A percentile compares a stretch with the other conserved stretches of the same genome.
phyloP scores from a whole-genome alignment of 768 basidiomycete genomes.

The Leccinum broughii region DNA sequence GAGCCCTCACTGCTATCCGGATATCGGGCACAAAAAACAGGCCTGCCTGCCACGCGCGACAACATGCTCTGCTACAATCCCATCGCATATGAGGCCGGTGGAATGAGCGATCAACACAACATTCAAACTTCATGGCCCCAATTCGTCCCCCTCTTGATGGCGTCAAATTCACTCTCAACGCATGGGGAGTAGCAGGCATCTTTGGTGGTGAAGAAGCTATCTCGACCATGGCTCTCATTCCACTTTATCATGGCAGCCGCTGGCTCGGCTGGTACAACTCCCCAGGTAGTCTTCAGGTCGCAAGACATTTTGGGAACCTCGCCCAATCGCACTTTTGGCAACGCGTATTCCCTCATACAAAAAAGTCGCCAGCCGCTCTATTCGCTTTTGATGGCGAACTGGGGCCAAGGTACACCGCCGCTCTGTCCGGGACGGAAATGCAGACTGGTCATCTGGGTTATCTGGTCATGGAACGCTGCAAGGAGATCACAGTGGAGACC shows the following conservation, averaged over 20 bases:
- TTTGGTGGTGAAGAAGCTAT: slow-evolving; percentile 37
- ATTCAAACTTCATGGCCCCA: slow-evolving; percentile 12
- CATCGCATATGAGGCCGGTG: not conserved
- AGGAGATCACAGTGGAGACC: slow-evolving; percentile 1
- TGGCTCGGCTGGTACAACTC: slow-evolving; percentile 39
- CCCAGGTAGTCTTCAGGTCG: slow-evolving; percentile 34
- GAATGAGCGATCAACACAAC: not conserved
- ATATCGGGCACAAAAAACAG: too few relatives aligned
- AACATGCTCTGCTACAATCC: not conserved
- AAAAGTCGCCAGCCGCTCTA: slow-evolving; percentile 20
- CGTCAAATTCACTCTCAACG: slow-evolving; percentile 25
- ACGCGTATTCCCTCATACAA: slow-evolving; percentile 24
- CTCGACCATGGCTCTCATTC: slow-evolving; percentile 32
- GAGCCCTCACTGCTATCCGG: not conserved
- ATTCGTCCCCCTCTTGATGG: slow-evolving; percentile 9
- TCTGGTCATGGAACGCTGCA: slow-evolving; percentile 23
- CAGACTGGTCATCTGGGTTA: slow-evolving; percentile 33
- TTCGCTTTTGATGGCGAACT: slow-evolving; percentile 28
- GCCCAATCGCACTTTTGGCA: slow-evolving; percentile 28
- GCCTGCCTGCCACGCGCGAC: not conserved
- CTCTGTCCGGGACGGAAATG: slow-evolving; percentile 29
- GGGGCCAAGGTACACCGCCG: slow-evolving; percentile 29
- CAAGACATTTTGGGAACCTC: slow-evolving; percentile 29
- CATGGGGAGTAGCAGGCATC: slow-evolving; percentile 35
- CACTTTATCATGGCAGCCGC: slow-evolving; percentile 27